Base-by-base conservation (phyloP, 257 asterid genomes). In the Thymus mandschuricus region DNA sequence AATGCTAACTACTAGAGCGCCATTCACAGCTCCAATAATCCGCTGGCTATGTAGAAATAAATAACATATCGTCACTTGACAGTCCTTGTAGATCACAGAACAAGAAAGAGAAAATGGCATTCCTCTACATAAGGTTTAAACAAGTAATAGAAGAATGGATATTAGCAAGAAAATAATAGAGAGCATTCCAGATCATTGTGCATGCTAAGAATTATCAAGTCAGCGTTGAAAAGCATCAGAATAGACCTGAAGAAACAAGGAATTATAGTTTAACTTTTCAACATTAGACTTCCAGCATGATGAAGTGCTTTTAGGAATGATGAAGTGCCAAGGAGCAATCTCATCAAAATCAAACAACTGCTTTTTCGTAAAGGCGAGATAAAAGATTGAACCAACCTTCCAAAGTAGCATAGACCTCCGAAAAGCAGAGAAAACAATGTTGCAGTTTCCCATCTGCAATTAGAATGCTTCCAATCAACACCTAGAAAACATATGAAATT, bases 401-500 rank as follows among this genome's bases (percentile, higher is more conserved):
- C 97, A 68, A 77, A 81, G 87, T 78, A 87, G 87, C 97, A 90
- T 70, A 92, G 81, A 70, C 98, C 92, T 70, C 98, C 98, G 58
- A 92, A 73, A 77, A 90, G 80, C 82, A 86, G 69, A 29, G 96
- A 86, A 84, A 92, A 92, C 78, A 90, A 72, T 38, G 96, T 82
- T 38, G 96, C 97, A 48, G 89, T 74, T 84, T 87, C 97, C 98
- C 97, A 92, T 88, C 98, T 92, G 97, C 97, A 92, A 84, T 88
- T 72, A 90, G 67, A 92, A 87, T 78, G 92, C 88, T 76, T 83
- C 75, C 92, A 85, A 76, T 92, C 91, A 92, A 86, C 86, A 84
- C 92, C 89, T 90, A 85, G 76, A 79, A 77, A 78, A 64, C 77
- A 80, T 81, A 70, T 76, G 76, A 83, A 81, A 79, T 57, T 63